Evolutionary conservation across 2,329 filamentous ascomycete genomes (phyloP).

Genomic region (Hypoxylon sp.): DNA sequence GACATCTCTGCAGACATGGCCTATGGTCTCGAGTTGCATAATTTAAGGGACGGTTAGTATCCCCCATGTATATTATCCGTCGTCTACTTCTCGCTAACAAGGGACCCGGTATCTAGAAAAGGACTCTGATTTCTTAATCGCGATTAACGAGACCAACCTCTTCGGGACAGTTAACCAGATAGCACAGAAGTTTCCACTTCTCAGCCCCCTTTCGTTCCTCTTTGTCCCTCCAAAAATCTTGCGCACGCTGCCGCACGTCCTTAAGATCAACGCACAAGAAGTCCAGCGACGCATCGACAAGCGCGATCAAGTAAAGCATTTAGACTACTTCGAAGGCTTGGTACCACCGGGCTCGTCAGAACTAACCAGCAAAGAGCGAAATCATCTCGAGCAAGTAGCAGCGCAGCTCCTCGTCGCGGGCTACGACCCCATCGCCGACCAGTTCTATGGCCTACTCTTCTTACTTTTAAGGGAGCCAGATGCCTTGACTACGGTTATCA

Average conservation of each 20-base stretch:
- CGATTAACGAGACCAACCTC: background rate
- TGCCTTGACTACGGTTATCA: slow-evolving; percentile 7
- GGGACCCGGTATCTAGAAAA: too few species aligned
- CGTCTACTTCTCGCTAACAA: too few species aligned
- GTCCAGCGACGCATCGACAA: background rate
- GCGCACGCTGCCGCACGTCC: background rate
- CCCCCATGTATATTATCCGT: too few species aligned
- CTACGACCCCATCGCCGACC: slow-evolving; percentile 28
- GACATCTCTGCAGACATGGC: slow-evolving; percentile 38
- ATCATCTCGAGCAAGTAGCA: slow-evolving; percentile 30
- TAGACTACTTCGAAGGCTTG: slow-evolving; percentile 37
- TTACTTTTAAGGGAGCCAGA: slow-evolving; percentile 23
- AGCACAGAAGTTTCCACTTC: slow-evolving; percentile 28
- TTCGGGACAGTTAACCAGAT: slow-evolving; percentile 25
- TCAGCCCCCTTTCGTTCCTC: slow-evolving; percentile 29
- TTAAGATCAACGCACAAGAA: background rate
- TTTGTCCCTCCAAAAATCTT: slow-evolving; percentile 26
- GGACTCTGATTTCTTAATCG: too few species aligned
- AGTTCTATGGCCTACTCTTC: slow-evolving; percentile 20
- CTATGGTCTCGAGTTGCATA: slow-evolving; percentile 31
- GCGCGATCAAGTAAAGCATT: slow-evolving; percentile 30
- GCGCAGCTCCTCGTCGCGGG: slow-evolving; percentile 35
- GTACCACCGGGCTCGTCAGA: slow-evolving; percentile 19
- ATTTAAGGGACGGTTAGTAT: slow-evolving; percentile 32
- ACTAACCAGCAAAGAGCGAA: slow-evolving; percentile 23